Conservation (phyloP, 148 eudicot genomes). For the Fagopyrum tataricum region DNA sequence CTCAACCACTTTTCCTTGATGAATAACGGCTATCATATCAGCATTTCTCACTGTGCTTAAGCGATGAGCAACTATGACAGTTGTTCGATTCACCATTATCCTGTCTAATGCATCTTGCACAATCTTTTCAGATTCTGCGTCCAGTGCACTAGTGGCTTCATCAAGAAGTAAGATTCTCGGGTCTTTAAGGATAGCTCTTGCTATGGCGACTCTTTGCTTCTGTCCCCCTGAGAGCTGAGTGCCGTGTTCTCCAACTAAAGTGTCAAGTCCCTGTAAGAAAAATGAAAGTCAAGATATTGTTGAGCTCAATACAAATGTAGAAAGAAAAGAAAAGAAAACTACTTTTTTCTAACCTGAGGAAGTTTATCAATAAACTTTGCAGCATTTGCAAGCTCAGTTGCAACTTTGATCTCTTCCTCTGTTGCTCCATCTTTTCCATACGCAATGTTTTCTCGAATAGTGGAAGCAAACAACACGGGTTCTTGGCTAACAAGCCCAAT, state of each 20-base stretch:
- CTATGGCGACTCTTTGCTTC: conserved; percentile 85
- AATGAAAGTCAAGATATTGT: background rate
- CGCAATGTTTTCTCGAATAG: conserved; percentile 56
- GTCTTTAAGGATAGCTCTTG: conserved; percentile 73
- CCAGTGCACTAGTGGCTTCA: conserved; percentile 96
- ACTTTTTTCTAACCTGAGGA: conserved; percentile 41
- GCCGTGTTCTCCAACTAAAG: conserved; percentile 83
- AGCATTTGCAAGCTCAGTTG: conserved; percentile 67
- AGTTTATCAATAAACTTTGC: conserved; percentile 50
- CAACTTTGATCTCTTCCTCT: conserved; percentile 43
- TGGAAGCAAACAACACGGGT: conserved; percentile 49
- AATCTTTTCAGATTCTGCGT: conserved; percentile 71
- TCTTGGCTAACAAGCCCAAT: conserved; percentile 76
- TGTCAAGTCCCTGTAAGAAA: conserved; percentile 57
- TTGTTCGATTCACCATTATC: conserved; percentile 71
- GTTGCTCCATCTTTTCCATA: conserved; percentile 59
- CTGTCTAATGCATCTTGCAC: conserved; percentile 85
- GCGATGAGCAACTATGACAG: conserved; percentile 81
- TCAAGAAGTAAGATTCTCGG: conserved; percentile 75
- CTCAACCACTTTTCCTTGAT: conserved; percentile 69
- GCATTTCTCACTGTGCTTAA: conserved; percentile 74
- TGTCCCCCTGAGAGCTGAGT: conserved; percentile 84
- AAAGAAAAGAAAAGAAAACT: background rate
- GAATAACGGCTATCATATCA: conserved; percentile 68
- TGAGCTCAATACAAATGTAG: background rate